Evolutionary conservation across 306 rosid genomes (phyloP).

Genomic region (Prunus campanulata): DNA sequence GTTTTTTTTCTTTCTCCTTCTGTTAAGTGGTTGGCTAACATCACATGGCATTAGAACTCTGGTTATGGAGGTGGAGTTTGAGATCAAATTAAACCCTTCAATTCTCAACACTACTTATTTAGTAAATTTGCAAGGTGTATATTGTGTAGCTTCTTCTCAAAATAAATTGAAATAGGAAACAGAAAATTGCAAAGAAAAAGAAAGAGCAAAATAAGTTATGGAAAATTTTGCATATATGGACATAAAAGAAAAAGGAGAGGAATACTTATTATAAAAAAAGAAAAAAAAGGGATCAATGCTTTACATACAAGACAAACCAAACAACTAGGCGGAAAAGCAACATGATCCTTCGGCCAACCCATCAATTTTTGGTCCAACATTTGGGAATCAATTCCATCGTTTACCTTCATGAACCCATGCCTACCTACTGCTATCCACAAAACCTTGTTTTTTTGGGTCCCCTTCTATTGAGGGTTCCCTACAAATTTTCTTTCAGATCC

Average conservation of each 20-base stretch:
- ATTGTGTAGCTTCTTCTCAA: not conserved
- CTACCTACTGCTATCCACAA: not conserved
- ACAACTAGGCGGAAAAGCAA: not conserved
- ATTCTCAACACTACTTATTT: not conserved
- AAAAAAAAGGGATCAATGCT: not conserved
- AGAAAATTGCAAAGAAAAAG: not conserved
- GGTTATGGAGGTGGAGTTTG: not conserved
- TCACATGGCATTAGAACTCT: not conserved
- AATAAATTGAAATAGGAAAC: not conserved
- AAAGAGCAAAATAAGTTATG: not conserved
- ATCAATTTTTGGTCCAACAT: conserved; percentile 17
- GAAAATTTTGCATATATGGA: not conserved
- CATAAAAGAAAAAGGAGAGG: not conserved
- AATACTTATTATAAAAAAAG: not conserved
- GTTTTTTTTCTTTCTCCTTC: not conserved
- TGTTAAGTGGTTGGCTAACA: not conserved
- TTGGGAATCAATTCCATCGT: conserved; percentile 32
- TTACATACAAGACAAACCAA: not conserved
- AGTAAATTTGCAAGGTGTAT: not conserved
- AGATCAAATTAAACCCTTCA: not conserved
- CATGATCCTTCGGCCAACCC: not conserved
- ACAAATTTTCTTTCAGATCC: no score
- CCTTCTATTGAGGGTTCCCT: no score
- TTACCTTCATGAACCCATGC: not conserved
- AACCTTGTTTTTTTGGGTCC: no score